Base-by-base conservation (phyloP, 2,329 filamentous ascomycete genomes). In the Aureobasidium sp. region DNA sequence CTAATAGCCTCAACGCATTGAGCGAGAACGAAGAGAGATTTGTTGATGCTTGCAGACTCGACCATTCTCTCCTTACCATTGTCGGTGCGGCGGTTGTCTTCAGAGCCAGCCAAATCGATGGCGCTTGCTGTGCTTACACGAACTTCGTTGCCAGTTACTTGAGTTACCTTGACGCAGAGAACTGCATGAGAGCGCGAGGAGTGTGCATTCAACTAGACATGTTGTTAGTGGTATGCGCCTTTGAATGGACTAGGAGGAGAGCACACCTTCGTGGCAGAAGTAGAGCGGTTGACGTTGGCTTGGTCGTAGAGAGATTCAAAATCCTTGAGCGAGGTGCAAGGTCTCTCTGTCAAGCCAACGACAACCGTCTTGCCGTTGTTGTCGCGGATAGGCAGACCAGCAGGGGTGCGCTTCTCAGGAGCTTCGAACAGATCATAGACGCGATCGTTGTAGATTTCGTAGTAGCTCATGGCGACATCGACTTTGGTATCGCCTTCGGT, bases 1-100 rank as follows among this genome's bases (percentile, higher is more conserved):
- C 88, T 89, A 71, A 97, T 97, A 62, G 93, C 93, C 72, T 97
- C 93, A 59, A 97, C 93, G 69, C 93, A 97, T 73, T 96, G 91
- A 47, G 91, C 93, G 53, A 97, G 78, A 20, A 97, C 92, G 70
- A 97, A 97, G 7, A 97, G 80, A 66, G 90, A 95, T 78, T 97
- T 97, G 82, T 97, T 97, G 79, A 97, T 97, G 70, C 90, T 93
- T 0, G 93, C 91, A 42, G 91, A 96, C 75, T 97, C 93, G n/a
- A 96, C 84, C 72, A 97, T 80, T 29, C 93, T 84, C 74, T 96
- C 91, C 73, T 92, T 94, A 69, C 87, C 91, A 74, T 97, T 97
- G 58, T 96, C 93, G 0, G 93, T 97, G 55, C 93, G 82, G 53
- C 93, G 84, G 73, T 97, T 97, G 75, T 97, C 93, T 75, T 97